A percentile compares a stretch with the other conserved stretches of the same genome.
These are phyloP conservation scores for Physcomitrellopsis africana DNA, from an alignment of 225 moss, liverwort and hornwort species.

Conservation along the genomic window DNA sequence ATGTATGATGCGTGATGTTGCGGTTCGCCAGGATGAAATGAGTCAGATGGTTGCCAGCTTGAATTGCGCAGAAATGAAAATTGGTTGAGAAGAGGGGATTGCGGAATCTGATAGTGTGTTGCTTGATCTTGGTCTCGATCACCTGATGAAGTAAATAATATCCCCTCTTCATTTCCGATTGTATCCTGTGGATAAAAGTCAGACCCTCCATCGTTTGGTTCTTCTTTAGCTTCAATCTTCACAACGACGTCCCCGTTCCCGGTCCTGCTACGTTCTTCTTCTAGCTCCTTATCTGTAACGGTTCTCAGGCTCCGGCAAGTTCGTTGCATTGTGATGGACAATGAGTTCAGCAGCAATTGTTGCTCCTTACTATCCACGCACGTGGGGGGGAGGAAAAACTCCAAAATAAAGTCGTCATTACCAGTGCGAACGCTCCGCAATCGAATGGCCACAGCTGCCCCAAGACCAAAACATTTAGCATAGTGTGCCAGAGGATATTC, in stretches of 20 bases:
- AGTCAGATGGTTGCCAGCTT: background rate
- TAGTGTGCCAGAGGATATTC: constrained; percentile 82
- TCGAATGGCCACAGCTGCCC: constrained; percentile 87
- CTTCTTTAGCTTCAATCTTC: constrained; percentile 37
- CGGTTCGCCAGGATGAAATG: constrained; percentile 4
- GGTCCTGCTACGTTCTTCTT: constrained; percentile 48
- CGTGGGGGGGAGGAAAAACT: constrained; percentile 77
- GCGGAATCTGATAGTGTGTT: constrained; percentile 23
- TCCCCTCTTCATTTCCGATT: constrained; percentile 13
- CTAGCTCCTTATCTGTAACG: constrained; percentile 70
- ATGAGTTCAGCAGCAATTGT: constrained; percentile 71
- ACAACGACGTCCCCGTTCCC: constrained; percentile 22
- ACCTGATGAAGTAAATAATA: background rate
- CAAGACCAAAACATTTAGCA: constrained; percentile 75
- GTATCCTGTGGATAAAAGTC: constrained; percentile 27
- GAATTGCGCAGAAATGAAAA: constrained; percentile 23
- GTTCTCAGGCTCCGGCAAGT: constrained; percentile 84
- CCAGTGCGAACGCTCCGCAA: constrained; percentile 79
- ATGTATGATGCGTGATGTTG: constrained; percentile 10
- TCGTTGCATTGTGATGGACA: constrained; percentile 89
- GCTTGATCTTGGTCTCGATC: constrained; percentile 17
- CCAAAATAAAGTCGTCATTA: constrained; percentile 80
- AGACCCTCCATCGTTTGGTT: constrained; percentile 22
- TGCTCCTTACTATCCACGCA: constrained; percentile 78
- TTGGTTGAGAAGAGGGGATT: constrained; percentile 23